phyloP scores from a whole-genome alignment of 306 rosid genomes.

The Sphenostylis stenocarpa region DNA sequence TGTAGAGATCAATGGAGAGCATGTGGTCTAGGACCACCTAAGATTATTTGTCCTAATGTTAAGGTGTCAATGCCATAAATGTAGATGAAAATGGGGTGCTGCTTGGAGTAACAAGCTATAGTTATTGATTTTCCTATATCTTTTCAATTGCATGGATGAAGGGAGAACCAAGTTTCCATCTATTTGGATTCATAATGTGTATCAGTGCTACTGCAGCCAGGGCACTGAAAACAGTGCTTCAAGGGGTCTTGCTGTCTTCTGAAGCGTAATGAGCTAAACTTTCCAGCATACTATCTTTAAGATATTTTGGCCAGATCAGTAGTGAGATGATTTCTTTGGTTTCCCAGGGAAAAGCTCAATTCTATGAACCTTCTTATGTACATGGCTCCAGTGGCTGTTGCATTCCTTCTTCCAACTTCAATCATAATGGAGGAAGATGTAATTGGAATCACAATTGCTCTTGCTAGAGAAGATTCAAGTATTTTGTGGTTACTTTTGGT shows the following conservation, averaged over 20 bases:
- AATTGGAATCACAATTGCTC: slow-evolving; percentile 42
- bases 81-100: slow-evolving; percentile 17
- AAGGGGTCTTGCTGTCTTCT: slow-evolving; percentile 54
- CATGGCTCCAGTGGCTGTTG: slow-evolving; percentile 56
- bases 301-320: too few relatives aligned
- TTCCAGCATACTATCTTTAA: too few relatives aligned
- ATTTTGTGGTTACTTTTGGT: slow-evolving; percentile 46
- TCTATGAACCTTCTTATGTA: slow-evolving; percentile 57
- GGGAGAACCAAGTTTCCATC: slow-evolving; percentile 61
- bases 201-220: slow-evolving; percentile 52
- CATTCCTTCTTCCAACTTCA: slow-evolving; percentile 48
- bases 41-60: neutral
- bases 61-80: neutral
- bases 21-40: too few relatives aligned
- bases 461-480: slow-evolving; percentile 44
- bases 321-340: slow-evolving; percentile 19
- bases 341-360: slow-evolving; percentile 47
- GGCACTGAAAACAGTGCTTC: slow-evolving; percentile 57
- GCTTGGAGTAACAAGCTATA: neutral
- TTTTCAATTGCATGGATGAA: slow-evolving; percentile 37
- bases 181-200: slow-evolving; percentile 58
- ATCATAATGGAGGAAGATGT: slow-evolving; percentile 50
- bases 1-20: too few relatives aligned
- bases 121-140: neutral
- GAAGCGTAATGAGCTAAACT: slow-evolving; percentile 46